phyloP scores from a whole-genome alignment of 192 early-diverging fungal species.

The Linderina pennispora region DNA sequence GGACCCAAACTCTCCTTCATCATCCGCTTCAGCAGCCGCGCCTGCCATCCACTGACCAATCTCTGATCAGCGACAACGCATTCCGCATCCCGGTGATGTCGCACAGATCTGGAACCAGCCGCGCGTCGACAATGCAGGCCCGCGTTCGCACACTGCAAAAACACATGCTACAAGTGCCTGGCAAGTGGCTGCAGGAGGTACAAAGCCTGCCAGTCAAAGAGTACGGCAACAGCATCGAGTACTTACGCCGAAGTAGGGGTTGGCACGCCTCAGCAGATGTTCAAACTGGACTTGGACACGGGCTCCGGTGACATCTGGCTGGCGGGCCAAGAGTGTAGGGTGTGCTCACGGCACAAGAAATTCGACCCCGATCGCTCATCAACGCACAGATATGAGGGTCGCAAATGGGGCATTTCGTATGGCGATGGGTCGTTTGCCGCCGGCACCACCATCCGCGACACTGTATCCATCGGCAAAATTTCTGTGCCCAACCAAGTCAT shows the following conservation, averaged over 20 bases:
- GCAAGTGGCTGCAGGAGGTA: constrained; percentile 40
- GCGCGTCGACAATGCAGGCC: constrained; percentile 34
- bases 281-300: constrained; percentile 68
- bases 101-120: constrained; percentile 23
- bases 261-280: constrained; percentile 60
- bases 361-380: constrained; percentile 49
- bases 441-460: constrained; percentile 36
- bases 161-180: constrained; percentile 35
- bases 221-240: constrained; percentile 44
- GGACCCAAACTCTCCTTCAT: no score
- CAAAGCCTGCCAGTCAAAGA: constrained; percentile 39
- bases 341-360: constrained; percentile 41
- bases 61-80: constrained; percentile 6
- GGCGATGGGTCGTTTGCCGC: constrained; percentile 56
- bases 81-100: constrained; percentile 35
- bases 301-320: constrained; percentile 70
- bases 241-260: constrained; percentile 61
- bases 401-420: constrained; percentile 56
- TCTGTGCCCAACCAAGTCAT: constrained; percentile 52
- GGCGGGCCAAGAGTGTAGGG: constrained; percentile 43
- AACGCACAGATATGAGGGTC: constrained; percentile 52
- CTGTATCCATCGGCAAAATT: constrained; percentile 43
- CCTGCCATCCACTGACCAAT: no score
- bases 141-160: constrained; percentile 29
- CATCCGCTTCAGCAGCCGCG: no score